Evolutionary conservation across 768 basidiomycete genomes (phyloP).

Genomic region (Leccinum fibrillosum): DNA sequence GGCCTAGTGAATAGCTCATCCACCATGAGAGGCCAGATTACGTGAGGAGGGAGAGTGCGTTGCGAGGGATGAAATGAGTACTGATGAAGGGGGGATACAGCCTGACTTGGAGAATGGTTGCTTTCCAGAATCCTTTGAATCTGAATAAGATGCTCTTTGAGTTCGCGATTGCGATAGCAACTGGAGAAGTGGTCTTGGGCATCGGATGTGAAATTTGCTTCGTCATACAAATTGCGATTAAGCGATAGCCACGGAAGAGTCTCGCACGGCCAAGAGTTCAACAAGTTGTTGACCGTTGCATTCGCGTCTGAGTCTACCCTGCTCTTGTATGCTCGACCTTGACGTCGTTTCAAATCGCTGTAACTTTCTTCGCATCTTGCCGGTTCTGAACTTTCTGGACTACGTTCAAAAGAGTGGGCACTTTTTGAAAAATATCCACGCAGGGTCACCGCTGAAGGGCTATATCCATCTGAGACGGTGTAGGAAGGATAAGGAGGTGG

Average conservation of each 20-base stretch:
- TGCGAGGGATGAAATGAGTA: neutral
- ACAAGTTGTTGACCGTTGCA: neutral
- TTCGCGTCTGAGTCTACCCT: slow-evolving; percentile 1
- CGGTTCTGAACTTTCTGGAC: too few relatives aligned
- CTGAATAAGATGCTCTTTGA: neutral
- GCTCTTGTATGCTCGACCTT: neutral
- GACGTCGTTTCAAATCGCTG: neutral
- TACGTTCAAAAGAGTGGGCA: too few relatives aligned
- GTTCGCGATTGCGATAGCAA: slow-evolving; percentile 11
- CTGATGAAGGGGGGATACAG: neutral
- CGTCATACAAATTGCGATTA: neutral
- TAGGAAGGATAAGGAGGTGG: slow-evolving; percentile 16
- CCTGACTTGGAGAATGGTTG: neutral
- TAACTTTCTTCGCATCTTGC: neutral
- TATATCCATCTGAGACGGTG: slow-evolving; percentile 6
- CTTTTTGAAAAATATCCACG: neutral
- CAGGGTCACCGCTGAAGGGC: neutral
- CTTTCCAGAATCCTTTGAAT: neutral
- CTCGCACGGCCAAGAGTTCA: slow-evolving; percentile 12
- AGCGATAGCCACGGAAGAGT: slow-evolving; percentile 1
- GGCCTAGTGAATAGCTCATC: neutral
- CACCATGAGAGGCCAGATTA: neutral
- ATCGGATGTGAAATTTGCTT: neutral
- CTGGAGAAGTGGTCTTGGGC: slow-evolving; percentile 3
- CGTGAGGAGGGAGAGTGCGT: neutral